Base-by-base conservation (phyloP, 148 eudicot species). In the Camellia granthamiana region DNA sequence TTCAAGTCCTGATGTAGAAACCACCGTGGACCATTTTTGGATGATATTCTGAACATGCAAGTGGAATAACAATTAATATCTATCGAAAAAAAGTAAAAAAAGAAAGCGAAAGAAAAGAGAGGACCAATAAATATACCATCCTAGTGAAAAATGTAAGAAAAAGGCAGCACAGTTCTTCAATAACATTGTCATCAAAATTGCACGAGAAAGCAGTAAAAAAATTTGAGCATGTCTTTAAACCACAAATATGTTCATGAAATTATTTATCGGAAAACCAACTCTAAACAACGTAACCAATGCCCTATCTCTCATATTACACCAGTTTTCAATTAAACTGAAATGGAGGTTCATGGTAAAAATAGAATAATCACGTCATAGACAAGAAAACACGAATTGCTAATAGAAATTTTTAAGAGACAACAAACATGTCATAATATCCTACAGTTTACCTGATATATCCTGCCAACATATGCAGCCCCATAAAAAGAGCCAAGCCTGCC, bases 11-110 rank as follows among this genome's bases (percentile, higher is more conserved):
- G 71, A 79, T 95, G 98, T 82, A 95, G 84, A 84, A 95, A 95
- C 97, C 98, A 90, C 97, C 95, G 89, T 12, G 97, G 97, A 51
- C 97, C 94, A 77, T 78, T 85, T 78, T 84, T 86, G 61, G 89
- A 85, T 18, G 76, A 75, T 59, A 90, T 82, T 76, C 94, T 93
- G 89, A n/a, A 66, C 80, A 74, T 44, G 30, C 41, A 19, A 72
- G 67, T 41, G 47, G 63, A 72, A 72, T 14, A 72, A 72, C 7
- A 5, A 5, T 19, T 6, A 21, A 51, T 21, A 52, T 2, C 10
- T 42, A 21, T 11, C 4, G 4, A 51, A 38, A 51, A 23, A 23
- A 51, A 23, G 23, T 23, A 55, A 55, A 7, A 23, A 23, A 23
- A 23, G 23, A 23, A 23, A 23, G 23, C 23, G 42, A 72, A 21